Evolutionary conservation across 164 flowering plant genomes (phyloP).

Genomic region (Tetrastigma voinierianum): DNA sequence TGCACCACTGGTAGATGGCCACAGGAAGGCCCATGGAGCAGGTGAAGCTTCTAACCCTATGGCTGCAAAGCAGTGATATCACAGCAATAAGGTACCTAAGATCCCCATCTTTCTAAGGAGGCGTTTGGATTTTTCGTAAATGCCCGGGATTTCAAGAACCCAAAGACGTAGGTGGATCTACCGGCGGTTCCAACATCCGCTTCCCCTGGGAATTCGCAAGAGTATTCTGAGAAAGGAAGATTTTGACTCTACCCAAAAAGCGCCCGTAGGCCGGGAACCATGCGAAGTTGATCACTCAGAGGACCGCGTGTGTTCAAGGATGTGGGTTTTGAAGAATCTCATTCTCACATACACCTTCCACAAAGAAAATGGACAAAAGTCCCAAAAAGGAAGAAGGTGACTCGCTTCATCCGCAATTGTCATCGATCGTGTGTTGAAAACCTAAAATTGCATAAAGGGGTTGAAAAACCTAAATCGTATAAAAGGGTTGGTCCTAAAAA

Average conservation of each 20-base stretch:
- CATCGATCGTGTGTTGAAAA: constrained; percentile 28
- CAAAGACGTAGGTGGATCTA: constrained; percentile 40
- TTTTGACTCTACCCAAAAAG: constrained; percentile 39
- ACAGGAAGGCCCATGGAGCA: constrained; percentile 56
- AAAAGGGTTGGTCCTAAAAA: no score
- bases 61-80: constrained; percentile 44
- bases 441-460: no score
- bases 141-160: constrained; percentile 50
- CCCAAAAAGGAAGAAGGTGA: constrained; percentile 14
- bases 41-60: constrained; percentile 27
- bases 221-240: not conserved
- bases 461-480: no score
- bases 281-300: constrained; percentile 20
- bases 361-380: not conserved
- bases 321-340: constrained; percentile 15
- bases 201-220: not conserved
- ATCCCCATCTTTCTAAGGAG: constrained; percentile 50
- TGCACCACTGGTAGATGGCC: constrained; percentile 64
- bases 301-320: constrained; percentile 1
- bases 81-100: constrained; percentile 40
- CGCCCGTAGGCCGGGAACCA: constrained; percentile 28
- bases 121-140: constrained; percentile 56
- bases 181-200: constrained; percentile 27
- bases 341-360: constrained; percentile 9
- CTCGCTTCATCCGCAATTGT: constrained; percentile 25